Evolutionary conservation across 129 eudicot species (phyloP).

Genomic region (Sambucus nigra): DNA sequence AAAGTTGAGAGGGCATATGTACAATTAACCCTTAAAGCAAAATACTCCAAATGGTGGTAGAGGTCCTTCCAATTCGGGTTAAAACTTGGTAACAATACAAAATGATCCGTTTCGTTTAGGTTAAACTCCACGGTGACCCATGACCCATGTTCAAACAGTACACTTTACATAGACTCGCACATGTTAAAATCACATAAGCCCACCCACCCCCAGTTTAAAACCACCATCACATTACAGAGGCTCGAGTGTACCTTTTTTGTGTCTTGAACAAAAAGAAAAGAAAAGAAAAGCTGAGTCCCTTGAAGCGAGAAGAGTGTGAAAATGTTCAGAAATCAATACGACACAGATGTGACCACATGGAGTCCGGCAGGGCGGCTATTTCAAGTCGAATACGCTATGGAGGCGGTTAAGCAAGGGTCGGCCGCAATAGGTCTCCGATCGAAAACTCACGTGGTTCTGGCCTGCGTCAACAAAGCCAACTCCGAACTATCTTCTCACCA

Average conservation of each 20-base stretch:
- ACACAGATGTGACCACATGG: constrained; percentile 56
- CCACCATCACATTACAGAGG: too few relatives aligned
- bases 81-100: too few relatives aligned
- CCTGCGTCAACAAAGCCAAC: constrained; percentile 78
- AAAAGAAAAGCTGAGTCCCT: background rate
- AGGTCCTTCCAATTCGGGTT: too few relatives aligned
- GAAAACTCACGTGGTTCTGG: constrained; percentile 83
- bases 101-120: too few relatives aligned
- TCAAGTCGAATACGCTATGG: constrained; percentile 99
- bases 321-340: constrained; percentile 87
- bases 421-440: constrained; percentile 98
- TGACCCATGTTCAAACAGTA: too few relatives aligned
- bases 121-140: too few relatives aligned
- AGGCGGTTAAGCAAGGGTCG: constrained; percentile 97
- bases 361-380: constrained; percentile 87
- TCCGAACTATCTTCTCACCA: constrained; percentile 95
- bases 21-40: too few relatives aligned
- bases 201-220: too few relatives aligned
- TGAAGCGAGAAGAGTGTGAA: constrained; percentile 64
- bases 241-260: background rate
- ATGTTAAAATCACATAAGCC: too few relatives aligned
- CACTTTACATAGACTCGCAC: too few relatives aligned
- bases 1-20: too few relatives aligned
- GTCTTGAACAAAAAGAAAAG: constrained; percentile 71
- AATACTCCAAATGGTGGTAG: too few relatives aligned